A percentile compares a stretch with the other conserved stretches of the same genome.
These are phyloP conservation scores for Graphiopsis chlorocephala DNA, from an alignment of 2,329 filamentous ascomycete species.

Conservation along the genomic window DNA sequence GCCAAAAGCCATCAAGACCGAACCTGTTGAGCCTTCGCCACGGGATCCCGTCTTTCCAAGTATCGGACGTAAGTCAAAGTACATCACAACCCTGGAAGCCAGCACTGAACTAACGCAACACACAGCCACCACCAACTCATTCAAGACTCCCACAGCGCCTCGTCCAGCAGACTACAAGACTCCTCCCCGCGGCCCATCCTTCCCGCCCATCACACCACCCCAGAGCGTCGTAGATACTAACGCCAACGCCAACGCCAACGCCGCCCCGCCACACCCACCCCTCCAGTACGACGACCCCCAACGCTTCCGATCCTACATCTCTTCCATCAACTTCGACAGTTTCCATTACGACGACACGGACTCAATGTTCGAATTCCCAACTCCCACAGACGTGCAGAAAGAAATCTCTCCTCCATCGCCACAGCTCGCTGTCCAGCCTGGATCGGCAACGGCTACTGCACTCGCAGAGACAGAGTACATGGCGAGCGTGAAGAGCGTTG, in stretches of 20 bases:
- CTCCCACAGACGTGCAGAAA: neutral
- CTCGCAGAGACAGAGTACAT: neutral
- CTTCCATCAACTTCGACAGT: neutral
- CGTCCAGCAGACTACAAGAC: neutral
- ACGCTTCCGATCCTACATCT: neutral
- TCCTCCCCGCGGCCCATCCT: neutral
- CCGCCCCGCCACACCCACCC: neutral
- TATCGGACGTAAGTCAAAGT: neutral
- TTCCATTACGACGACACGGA: neutral
- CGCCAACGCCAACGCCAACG: neutral
- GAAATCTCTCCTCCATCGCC: neutral
- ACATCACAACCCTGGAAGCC: neutral
- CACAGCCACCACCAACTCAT: neutral
- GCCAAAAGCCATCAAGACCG: neutral
- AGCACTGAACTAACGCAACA: neutral
- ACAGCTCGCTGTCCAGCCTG: neutral
- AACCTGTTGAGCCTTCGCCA: neutral
- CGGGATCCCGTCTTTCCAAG: neutral
- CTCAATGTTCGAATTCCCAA: neutral
- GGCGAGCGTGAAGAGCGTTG: neutral
- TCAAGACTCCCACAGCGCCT: neutral
- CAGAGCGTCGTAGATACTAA: neutral
- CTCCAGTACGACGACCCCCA: neutral
- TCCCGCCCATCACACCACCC: neutral
- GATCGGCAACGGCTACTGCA: neutral